phyloP scores from a whole-genome alignment of 371 early-diverging fungal species.

The Actinomucor elegans region DNA sequence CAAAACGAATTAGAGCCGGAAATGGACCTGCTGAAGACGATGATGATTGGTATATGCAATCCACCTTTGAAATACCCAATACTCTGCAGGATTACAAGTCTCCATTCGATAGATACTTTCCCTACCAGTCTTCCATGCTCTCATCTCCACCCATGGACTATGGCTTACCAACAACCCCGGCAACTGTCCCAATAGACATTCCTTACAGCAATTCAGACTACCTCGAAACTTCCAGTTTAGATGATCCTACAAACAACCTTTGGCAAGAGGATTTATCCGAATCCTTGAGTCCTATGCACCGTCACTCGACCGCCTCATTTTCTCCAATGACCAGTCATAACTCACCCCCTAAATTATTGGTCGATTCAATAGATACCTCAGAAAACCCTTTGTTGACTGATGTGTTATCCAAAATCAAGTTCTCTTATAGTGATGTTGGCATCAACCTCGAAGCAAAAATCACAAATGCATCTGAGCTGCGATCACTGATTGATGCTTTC shows the following conservation, averaged over 20 bases:
- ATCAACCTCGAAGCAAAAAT: slow-evolving; percentile 35
- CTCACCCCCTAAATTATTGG: slow-evolving; percentile 1
- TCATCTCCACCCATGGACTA: slow-evolving; percentile 16
- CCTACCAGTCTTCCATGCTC: slow-evolving; percentile 8
- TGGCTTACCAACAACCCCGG: slow-evolving; percentile 13
- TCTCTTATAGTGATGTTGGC: slow-evolving; percentile 34
- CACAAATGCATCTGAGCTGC: slow-evolving; percentile 29
- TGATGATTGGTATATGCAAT: slow-evolving; percentile 21
- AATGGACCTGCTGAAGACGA: slow-evolving; percentile 8
- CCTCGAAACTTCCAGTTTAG: slow-evolving; percentile 9
- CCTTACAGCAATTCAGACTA: slow-evolving; percentile 16
- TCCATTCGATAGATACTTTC: neutral
- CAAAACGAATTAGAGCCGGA: slow-evolving; percentile 22
- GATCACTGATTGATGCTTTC: slow-evolving; percentile 35
- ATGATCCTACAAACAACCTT: slow-evolving; percentile 8
- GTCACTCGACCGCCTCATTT: slow-evolving; percentile 1
- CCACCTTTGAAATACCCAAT: slow-evolving; percentile 5
- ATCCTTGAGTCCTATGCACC: slow-evolving; percentile 1
- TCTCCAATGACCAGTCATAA: neutral
- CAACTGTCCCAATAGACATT: slow-evolving; percentile 22
- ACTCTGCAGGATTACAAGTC: neutral
- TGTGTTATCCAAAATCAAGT: slow-evolving; percentile 26
- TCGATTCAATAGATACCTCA: neutral
- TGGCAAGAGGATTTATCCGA: slow-evolving; percentile 15
- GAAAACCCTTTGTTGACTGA: slow-evolving; percentile 7